Conservation (phyloP, 768 basidiomycete genomes). For the Termitomyces heimii region DNA sequence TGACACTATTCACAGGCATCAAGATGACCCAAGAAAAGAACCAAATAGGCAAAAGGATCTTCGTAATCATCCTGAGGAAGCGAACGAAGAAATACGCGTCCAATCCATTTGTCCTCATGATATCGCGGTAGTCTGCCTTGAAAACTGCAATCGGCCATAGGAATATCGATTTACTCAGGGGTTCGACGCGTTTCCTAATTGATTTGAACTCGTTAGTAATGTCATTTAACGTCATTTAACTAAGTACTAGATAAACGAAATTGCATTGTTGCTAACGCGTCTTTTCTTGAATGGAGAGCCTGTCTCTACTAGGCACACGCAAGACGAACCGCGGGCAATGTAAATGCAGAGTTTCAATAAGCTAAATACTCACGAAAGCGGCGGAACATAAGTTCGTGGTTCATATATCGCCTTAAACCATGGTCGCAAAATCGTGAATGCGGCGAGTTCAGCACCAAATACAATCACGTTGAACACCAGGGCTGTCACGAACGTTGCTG, state of each 20-base stretch:
- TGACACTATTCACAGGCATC: slow-evolving; percentile 64
- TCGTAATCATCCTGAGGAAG: slow-evolving; percentile 79
- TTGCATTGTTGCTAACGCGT: neutral
- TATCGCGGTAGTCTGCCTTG: slow-evolving; percentile 53
- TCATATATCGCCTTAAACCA: slow-evolving; percentile 89
- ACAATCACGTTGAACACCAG: slow-evolving; percentile 77
- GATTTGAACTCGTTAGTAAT: slow-evolving; percentile 1
- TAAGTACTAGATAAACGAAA: neutral
- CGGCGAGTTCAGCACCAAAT: slow-evolving; percentile 61
- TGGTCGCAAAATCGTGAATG: slow-evolving; percentile 79
- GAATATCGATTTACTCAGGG: slow-evolving; percentile 45
- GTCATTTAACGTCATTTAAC: neutral
- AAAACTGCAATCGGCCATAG: slow-evolving; percentile 66
- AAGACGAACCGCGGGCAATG: neutral
- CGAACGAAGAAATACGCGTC: slow-evolving; percentile 95
- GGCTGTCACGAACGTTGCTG: slow-evolving; percentile 76
- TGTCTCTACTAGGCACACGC: no score
- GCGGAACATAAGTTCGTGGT: slow-evolving; percentile 67
- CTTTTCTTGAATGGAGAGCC: neutral
- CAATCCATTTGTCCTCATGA: slow-evolving; percentile 67
- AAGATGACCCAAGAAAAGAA: slow-evolving; percentile 82
- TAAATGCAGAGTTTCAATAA: neutral
- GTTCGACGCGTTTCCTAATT: slow-evolving; percentile 49
- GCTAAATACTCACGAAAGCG: slow-evolving; percentile 30
- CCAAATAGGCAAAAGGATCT: slow-evolving; percentile 88